Base-by-base conservation (phyloP, 2,329 filamentous ascomycete genomes). In the Aspergillus neotritici region DNA sequence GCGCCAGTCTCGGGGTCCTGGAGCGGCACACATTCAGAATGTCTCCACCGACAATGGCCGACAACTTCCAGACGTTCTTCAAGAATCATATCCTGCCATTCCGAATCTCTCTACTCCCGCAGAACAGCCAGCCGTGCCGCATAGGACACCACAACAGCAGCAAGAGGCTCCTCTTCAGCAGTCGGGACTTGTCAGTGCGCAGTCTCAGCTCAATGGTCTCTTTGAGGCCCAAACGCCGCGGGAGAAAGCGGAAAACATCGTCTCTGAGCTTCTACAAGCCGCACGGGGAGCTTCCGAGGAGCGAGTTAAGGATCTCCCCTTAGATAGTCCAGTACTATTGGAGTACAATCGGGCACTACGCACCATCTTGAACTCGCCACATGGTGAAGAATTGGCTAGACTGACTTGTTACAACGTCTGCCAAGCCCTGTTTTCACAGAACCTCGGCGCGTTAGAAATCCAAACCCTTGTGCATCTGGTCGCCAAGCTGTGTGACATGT, bases 1-100 rank as follows among this genome's bases (percentile, higher is more conserved):
- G 8, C 79, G 89, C 43, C 88, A 94, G 62, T 84, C 87, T 21
- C 84, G 88, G 43, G 79, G 77, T n/a, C 67, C 77, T 33, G 65
- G 60, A 63, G 74, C 60, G 54, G 75, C 48, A 64, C 82, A 69
- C 61, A 74, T 60, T 60, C 80, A 65, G 63, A 81, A 62, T 64
- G 64, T 69, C 7, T 78, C 78, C 2, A 75, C 78, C 37, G 80
- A 83, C 49, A 74, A 73, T 43, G 74, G 74, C 36, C 75, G 80
- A 43, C 79, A 82, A 52, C 63, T 83, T 40, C 76, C 78, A 9
- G 80, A 83, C 55, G 74, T 83, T 12, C 69, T 83, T 29, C 78
- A 81, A 52, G 80, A 83, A 51, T 69, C 75, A 25, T 82, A 80
- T 46, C 69, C 76, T 9, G 64, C 72, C 17, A 75, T 83, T 47